Base-by-base conservation (phyloP, 176 grass and related monocot genomes). In the Carex parvula region DNA sequence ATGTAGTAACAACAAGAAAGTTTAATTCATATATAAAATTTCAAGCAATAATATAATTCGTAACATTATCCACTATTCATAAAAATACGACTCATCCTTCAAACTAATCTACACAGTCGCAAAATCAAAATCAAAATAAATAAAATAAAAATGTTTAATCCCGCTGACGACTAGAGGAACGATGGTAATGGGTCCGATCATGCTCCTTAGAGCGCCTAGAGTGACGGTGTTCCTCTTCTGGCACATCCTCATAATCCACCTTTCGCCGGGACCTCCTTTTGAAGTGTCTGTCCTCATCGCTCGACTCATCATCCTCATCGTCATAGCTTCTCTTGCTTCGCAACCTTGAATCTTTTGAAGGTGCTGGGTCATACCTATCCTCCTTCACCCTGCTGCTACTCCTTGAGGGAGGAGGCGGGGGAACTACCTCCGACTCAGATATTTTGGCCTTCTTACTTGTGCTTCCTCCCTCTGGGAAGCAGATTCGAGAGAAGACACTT, bases 401-500 rank as follows among this genome's bases (percentile, higher is more conserved):
- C 91, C 61, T 93, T 59, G 88, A 84, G 21, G 92, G 88, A 78
- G 85, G 63, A 41, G 72, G 22, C 62, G 87, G 67, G 85, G 88
- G 33, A 68, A 88, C 59, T 87, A 64, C 85, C 87, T 89, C 58
- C 82, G 84, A 77, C 84, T 91, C 90, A 80, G 92, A 57, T 79
- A 32, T 18, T 91, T 95, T 95, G 58, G 88, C 78, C 6, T 89
- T 86, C 11, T 84, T 68, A 10, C 71, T 71, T 59, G 87, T 84
- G 26, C 20, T 75, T 13, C 76, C 86, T 66, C 88, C 85, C 18
- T 81, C 85, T 6, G 97, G 97, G 87, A 95, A 99, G 85, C 97
- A 94, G 88, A 99, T 96, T 79, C 97, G 91, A 52, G 93, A 92
- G 88, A 96, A 95, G 55, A 99, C 97, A 85, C 97, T 95, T 37